phyloP scores from a whole-genome alignment of 192 early-diverging fungal species.

The Phycomyces nitens region DNA sequence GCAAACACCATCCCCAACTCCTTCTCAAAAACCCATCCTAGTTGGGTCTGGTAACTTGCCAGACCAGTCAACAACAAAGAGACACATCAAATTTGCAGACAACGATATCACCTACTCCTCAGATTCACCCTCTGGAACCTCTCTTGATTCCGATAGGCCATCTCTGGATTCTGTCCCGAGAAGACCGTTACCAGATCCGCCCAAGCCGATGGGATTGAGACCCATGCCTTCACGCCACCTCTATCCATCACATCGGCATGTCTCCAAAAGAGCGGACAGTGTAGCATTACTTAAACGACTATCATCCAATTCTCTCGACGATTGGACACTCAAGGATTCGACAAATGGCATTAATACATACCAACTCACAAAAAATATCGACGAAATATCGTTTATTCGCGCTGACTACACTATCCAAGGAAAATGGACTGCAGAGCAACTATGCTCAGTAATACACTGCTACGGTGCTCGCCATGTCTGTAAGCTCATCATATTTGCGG shows the following conservation, averaged over 20 bases:
- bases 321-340: conserved; percentile 40
- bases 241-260: conserved; percentile 19
- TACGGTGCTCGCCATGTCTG: conserved; percentile 46
- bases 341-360: conserved; percentile 38
- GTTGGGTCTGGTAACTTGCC: conserved; percentile 3
- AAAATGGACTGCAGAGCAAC: conserved; percentile 50
- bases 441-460: conserved; percentile 45
- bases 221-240: not conserved
- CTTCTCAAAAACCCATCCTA: conserved; percentile 14
- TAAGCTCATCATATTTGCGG: no score
- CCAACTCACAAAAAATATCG: conserved; percentile 31
- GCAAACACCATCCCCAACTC: conserved; percentile 3
- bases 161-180: conserved; percentile 1
- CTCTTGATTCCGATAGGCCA: conserved; percentile 12
- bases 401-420: conserved; percentile 46
- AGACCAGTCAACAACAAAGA: conserved; percentile 11
- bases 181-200: not conserved
- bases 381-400: conserved; percentile 37
- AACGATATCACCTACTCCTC: conserved; percentile 20
- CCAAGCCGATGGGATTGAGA: no score
- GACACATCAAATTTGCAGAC: conserved; percentile 35
- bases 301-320: conserved; percentile 27
- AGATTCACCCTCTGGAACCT: conserved; percentile 15
- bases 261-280: conserved; percentile 14
- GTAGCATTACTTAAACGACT: conserved; percentile 39